phyloP scores from a whole-genome alignment of 768 basidiomycete species.

The Mycena maculata region DNA sequence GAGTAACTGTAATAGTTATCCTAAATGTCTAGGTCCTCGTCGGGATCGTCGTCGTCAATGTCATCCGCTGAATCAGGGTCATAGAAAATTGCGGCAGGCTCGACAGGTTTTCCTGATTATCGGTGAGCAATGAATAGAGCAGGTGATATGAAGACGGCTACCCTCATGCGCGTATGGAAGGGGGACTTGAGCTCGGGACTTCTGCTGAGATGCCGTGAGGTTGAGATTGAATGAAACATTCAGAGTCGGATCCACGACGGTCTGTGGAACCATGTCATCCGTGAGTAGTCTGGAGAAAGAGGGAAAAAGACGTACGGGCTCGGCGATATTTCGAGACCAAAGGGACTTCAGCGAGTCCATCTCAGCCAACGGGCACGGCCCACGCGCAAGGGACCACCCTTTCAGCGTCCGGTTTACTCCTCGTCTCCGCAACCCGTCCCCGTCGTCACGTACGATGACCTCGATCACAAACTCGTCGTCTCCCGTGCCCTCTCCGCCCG shows the following conservation, averaged over 20 bases:
- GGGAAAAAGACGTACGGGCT: slow-evolving; percentile 44
- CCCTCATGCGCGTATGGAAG: slow-evolving; percentile 93
- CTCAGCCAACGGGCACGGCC: slow-evolving; percentile 60
- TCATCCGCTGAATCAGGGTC: slow-evolving; percentile 96
- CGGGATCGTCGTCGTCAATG: slow-evolving; percentile 95
- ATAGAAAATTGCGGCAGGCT: slow-evolving; percentile 74
- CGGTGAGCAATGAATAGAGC: not conserved
- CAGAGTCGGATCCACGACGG: slow-evolving; percentile 69
- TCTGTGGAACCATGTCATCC: slow-evolving; percentile 34
- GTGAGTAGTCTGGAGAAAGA: slow-evolving; percentile 2
- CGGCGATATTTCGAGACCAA: slow-evolving; percentile 51
- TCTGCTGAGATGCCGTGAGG: slow-evolving; percentile 85
- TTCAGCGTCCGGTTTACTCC: slow-evolving; percentile 71
- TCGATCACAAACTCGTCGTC: slow-evolving; percentile 70
- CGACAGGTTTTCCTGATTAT: slow-evolving; percentile 48
- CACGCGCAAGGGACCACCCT: slow-evolving; percentile 62
- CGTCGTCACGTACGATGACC: slow-evolving; percentile 61
- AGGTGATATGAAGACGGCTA: slow-evolving; percentile 38
- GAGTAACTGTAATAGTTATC: slow-evolving; percentile 2
- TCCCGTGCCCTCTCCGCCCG: slow-evolving; percentile 62
- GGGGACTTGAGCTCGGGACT: slow-evolving; percentile 83
- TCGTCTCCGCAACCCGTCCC: slow-evolving; percentile 56
- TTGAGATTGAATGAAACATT: slow-evolving; percentile 89
- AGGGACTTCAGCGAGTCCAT: slow-evolving; percentile 65
- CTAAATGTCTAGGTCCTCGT: slow-evolving; percentile 91